Conservation (phyloP, 1,139 yeast genomes). For the Candida freyschussii region DNA sequence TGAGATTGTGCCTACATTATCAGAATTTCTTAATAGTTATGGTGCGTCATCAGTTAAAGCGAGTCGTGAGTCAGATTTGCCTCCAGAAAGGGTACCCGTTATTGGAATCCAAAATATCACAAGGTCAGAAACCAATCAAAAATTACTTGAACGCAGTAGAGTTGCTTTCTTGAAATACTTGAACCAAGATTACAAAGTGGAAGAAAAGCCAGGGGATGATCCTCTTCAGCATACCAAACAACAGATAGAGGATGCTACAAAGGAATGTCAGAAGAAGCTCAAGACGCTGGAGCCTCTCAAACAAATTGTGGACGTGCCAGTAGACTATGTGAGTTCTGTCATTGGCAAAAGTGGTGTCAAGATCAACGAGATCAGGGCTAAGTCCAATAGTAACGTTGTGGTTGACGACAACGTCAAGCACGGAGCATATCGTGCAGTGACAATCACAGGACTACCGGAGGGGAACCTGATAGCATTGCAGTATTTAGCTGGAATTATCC, state of each 20-base stretch:
- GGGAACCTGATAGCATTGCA: constrained; percentile 14
- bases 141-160: constrained; percentile 9
- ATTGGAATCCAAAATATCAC: constrained; percentile 2
- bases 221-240: constrained; percentile 3
- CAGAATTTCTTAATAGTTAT: neutral
- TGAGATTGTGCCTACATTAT: neutral
- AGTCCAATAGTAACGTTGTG: constrained; percentile 16
- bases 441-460: constrained; percentile 15
- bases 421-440: constrained; percentile 8
- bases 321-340: constrained; percentile 11
- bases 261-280: constrained; percentile 7
- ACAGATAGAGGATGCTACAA: constrained; percentile 10
- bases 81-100: constrained; percentile 5
- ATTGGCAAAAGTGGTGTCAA: constrained; percentile 16
- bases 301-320: constrained; percentile 14
- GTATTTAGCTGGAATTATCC: constrained; percentile 5
- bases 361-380: constrained; percentile 17
- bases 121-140: constrained; percentile 11
- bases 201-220: constrained; percentile 2
- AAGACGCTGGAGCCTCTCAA: constrained; percentile 8
- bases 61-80: no score
- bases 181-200: constrained; percentile 4
- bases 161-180: constrained; percentile 7
- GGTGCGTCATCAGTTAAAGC: no score
- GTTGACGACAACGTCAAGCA: constrained; percentile 13